Base-by-base conservation (phyloP, 306 rosid genomes). In the Quercus robur region DNA sequence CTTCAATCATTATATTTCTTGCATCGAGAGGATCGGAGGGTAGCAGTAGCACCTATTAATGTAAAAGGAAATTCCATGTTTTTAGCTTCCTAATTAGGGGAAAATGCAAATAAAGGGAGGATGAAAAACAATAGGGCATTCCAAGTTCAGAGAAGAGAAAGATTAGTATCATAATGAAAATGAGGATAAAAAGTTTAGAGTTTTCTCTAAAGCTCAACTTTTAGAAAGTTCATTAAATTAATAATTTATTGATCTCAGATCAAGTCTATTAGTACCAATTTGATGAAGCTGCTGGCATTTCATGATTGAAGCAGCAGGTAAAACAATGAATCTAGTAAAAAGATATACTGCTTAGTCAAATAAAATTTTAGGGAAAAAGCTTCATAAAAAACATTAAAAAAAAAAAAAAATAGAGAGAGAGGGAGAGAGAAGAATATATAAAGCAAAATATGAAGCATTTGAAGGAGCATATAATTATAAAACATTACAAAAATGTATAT, bases 1-100 rank as follows among this genome's bases (percentile, higher is more conserved):
- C 99, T 93, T 95, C 99, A 75, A 95, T 93, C 98, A 95, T 83
- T 68, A 95, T 95, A 84, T 95, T 95, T 87, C 96, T 93, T 30
- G 90, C 97, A 87, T 95, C 99, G 75, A 95, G 89, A 83, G 99
- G 98, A 87, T 95, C 99, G 71, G 88, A 90, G 69, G 99, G 99
- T 76, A 95, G 93, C 68, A 95, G 89, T 49, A 90, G 74, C 76
- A 88, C 56, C 99, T 95, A 78, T 57, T 23, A 79, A 70, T 67
- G 57, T 31, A 79, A 51, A 80, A 81, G 74, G 41, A 41, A 55
- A 38, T 46, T 71, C 71, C 18, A 71, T 58, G 35, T 15, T 59
- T 59, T 69, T 73, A 78, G 70, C 74, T 85, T 83, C 84, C 33
- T 58, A 80, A 74, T 66, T 30, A 41, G 38, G 58, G 70, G 56